Conservation (phyloP, 140 eudicot species). For the Bidens hawaiensis region DNA sequence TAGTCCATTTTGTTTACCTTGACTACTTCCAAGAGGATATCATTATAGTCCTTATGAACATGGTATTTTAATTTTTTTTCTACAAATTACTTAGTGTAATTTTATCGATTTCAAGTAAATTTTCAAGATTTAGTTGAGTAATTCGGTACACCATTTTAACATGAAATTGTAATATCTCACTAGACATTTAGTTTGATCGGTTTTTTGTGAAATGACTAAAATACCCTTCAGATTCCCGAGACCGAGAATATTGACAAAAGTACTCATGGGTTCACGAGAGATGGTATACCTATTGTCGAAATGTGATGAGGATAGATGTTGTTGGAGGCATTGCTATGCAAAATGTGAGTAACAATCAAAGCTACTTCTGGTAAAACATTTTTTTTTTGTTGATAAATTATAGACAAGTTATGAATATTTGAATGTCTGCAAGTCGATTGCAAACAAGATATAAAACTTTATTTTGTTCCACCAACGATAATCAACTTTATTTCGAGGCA, state of each 20-base stretch:
- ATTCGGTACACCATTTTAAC: background rate
- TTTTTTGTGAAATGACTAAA: no score
- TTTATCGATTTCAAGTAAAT: background rate
- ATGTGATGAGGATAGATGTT: conserved; percentile 76
- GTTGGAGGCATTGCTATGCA: conserved; percentile 91
- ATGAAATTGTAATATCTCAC: background rate
- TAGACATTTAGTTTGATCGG: background rate
- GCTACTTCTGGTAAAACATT: conserved; percentile 69
- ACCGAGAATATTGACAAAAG: conserved; percentile 46
- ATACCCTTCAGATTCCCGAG: conserved; percentile 71
- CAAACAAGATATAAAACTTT: conserved; percentile 75
- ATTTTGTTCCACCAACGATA: conserved; percentile 84
- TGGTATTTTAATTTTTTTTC: conserved; percentile 44
- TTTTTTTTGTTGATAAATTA: background rate
- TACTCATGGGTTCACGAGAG: conserved; percentile 72
- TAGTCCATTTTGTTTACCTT: conserved; percentile 57
- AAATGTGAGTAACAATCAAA: conserved; percentile 62
- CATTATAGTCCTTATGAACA: conserved; percentile 60
- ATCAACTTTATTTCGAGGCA: conserved; percentile 89
- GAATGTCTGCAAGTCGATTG: conserved; percentile 59
- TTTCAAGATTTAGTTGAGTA: background rate
- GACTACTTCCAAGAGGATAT: conserved; percentile 81
- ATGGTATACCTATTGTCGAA: conserved; percentile 63
- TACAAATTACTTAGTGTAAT: background rate
- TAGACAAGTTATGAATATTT: conserved; percentile 5